A percentile compares a stretch with the other conserved stretches of the same genome.
Conservation (phyloP, 306 rosid genomes). For the Rosa rugosa region DNA sequence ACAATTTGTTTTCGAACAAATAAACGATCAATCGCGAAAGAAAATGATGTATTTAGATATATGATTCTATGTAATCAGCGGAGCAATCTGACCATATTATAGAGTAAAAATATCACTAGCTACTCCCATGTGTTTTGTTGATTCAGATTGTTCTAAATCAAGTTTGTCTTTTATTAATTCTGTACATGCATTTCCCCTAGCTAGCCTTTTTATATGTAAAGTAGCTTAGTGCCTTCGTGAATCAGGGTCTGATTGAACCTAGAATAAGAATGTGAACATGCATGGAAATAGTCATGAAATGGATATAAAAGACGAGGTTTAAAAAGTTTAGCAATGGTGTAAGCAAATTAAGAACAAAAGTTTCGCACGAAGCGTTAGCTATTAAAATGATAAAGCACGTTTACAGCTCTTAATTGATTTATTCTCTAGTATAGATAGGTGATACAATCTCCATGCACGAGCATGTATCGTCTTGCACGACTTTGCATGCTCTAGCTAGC, state of each 20-base stretch:
- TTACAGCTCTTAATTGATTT: neutral
- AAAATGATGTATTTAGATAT: neutral
- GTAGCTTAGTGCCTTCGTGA: neutral
- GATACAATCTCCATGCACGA: slow-evolving; percentile 1
- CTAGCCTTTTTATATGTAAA: neutral
- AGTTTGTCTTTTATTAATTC: neutral
- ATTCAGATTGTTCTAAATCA: neutral
- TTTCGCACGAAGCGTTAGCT: too few relatives aligned
- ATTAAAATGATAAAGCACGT: neutral
- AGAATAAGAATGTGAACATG: neutral
- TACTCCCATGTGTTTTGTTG: neutral
- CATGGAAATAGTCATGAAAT: too few relatives aligned
- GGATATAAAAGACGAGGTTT: too few relatives aligned
- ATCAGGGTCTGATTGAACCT: neutral
- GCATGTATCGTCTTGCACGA: neutral
- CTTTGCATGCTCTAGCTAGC: slow-evolving; percentile 5
- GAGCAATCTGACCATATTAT: neutral
- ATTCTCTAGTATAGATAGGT: neutral
- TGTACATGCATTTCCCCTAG: neutral
- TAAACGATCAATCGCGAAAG: neutral
- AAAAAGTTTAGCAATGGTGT: too few relatives aligned
- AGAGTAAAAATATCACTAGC: neutral
- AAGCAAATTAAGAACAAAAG: neutral
- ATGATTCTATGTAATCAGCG: neutral
- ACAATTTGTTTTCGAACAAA: neutral